These are phyloP conservation scores for Pythium aristosporum DNA, from an alignment of 352 stramenopile species.

Conservation along the genomic window DNA sequence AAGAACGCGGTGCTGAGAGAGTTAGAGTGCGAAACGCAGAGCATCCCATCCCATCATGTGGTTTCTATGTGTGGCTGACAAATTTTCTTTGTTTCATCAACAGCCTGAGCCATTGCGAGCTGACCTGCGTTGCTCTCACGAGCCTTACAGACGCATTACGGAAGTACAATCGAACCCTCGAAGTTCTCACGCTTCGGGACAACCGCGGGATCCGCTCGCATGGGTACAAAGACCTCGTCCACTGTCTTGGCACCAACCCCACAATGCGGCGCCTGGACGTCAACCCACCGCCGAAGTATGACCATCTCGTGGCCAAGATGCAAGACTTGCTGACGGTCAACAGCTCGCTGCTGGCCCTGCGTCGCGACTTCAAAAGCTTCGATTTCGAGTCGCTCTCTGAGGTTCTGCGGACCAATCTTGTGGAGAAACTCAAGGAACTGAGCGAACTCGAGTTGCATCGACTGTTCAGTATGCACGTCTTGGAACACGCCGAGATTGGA, in stretches of 20 bases:
- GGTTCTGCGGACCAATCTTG: constrained; percentile 56
- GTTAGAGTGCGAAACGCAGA: constrained; percentile 35
- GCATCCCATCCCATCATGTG: neutral
- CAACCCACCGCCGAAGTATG: constrained; percentile 33
- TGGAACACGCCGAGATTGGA: constrained; percentile 41
- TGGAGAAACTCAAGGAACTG: constrained; percentile 60
- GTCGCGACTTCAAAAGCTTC: constrained; percentile 27
- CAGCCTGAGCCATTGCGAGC: constrained; percentile 40
- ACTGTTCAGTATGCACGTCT: constrained; percentile 38
- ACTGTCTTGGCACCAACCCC: constrained; percentile 47
- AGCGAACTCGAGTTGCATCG: constrained; percentile 51
- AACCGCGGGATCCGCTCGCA: constrained; percentile 46
- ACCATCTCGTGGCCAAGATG: constrained; percentile 30
- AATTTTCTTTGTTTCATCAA: neutral
- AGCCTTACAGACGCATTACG: constrained; percentile 32
- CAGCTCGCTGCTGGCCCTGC: constrained; percentile 27
- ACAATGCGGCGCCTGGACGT: constrained; percentile 32
- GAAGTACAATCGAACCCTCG: constrained; percentile 55
- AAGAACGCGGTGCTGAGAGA: constrained; percentile 50
- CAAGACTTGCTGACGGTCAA: constrained; percentile 49
- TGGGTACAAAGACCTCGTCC: constrained; percentile 44
- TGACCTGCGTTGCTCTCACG: constrained; percentile 46
- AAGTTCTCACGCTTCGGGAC: constrained; percentile 36
- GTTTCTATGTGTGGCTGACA: neutral
- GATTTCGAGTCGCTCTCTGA: constrained; percentile 44